Conservation (phyloP, 73 alveolate genomes). For the Stentor roeselii region DNA sequence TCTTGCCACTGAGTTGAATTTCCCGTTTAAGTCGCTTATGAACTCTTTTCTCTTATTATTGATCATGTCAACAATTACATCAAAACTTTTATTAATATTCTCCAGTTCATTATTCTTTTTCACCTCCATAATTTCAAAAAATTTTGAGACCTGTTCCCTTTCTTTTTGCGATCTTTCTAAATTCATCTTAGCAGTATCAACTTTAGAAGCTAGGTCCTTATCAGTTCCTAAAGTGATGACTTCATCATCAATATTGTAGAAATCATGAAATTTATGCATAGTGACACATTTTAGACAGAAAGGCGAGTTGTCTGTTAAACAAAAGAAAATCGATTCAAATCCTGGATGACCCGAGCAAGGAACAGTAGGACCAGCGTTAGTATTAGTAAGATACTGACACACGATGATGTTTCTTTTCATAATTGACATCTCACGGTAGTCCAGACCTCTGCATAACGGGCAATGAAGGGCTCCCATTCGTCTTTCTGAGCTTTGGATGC, state of each 20-base stretch:
- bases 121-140: background rate
- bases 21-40: background rate
- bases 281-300: conserved; percentile 12
- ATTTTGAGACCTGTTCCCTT: background rate
- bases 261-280: conserved; percentile 8
- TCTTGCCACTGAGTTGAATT: background rate
- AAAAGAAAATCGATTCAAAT: background rate
- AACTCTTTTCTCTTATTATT: background rate
- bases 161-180: background rate
- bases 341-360: background rate
- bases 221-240: conserved; percentile 12
- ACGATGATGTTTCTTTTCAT: conserved; percentile 7
- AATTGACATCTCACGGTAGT: conserved; percentile 4
- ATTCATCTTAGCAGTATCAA: background rate
- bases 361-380: background rate
- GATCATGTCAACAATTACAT: background rate
- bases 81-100: background rate
- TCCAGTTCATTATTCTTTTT: background rate
- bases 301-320: conserved; percentile 6
- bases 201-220: background rate
- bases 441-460: conserved; percentile 19
- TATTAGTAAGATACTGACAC: background rate
- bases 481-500: background rate
- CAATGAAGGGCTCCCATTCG: conserved; percentile 23
- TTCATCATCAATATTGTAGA: conserved; percentile 13